Base-by-base conservation (phyloP, 192 early-diverging fungal genomes). In the Lobosporangium transversale region DNA sequence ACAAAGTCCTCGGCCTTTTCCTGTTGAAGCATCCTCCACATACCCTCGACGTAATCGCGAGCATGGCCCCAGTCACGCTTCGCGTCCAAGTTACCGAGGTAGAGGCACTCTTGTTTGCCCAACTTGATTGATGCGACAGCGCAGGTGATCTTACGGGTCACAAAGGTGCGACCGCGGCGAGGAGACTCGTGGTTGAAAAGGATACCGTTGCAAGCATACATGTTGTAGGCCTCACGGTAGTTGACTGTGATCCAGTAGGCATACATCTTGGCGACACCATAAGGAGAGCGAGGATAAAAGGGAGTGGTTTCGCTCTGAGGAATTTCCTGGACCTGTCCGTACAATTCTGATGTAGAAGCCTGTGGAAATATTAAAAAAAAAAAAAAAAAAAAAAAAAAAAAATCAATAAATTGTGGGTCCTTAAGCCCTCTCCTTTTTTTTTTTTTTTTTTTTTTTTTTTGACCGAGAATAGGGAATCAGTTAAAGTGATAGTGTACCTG, bases 41-140 rank as follows among this genome's bases (percentile, higher is more conserved):
- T 92, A 51, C 91, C 91, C 82, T 91, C 82, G 42, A 87, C 78
- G 68, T 92, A 92, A 65, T 92, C 91, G 32, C 86, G 81, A 20
- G 91, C 91, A 54, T 92, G 91, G 57, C 91, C 91, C 91, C 91
- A 92, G 76, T 92, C 91, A 80, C 91, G 83, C 80, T 90, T 90
- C 31, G 91, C 85, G 73, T 92, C 88, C 47, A 92, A 80, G 66
- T 92, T 92, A 56, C 91, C 91, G 30, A 92, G 78, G 79, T 88
- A 90, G 10, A 92, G 61, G 68, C 88, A 90, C 26, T 88, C 82
- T 60, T 90, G 85, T 47, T 84, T 80, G 26, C 87, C 87, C 30
- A 90, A 75, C 43, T 86, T 79, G 66, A 92, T 91, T 68, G 86
- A 85, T 51, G 91, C 91, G 17, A 92, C 91, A 49, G 91, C 91